Evolutionary conservation across 139 green algal genomes (phyloP), one percentile per base, ranked within the genome.

Genomic region (Eudorina sp.): DNA sequence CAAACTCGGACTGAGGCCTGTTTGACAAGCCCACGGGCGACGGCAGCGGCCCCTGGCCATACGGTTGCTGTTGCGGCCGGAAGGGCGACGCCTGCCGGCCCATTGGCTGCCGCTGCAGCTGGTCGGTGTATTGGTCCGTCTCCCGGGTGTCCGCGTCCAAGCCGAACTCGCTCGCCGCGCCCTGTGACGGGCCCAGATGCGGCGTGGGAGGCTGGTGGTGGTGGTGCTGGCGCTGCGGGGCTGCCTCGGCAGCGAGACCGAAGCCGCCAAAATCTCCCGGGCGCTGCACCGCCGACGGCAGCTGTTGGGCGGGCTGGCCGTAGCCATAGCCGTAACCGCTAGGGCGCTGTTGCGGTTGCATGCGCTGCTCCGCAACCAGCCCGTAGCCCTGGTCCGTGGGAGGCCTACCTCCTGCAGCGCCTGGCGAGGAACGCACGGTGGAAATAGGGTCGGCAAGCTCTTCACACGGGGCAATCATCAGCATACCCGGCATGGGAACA

Each of bases 51-150:
- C 14, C 41, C 34, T 55, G n/a, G 3, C 53, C 72, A 46, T 84
- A 84, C 53, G 53, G 84, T 8, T 58, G n/a, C 38, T 73, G 70
- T 53, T 60, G 53, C 43, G 46, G 81, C 40, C 53, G 7, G 38
- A 75, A 83, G 40, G 48, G 69, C 68, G 51, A 34, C 40, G 46
- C 9, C 51, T 88, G 83, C 38, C 55, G 82, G 25, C 70, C 70
- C 9, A 55, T 27, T 0, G 60, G 34, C 34, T 73, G 83, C 68
- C 60, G 68, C 34, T 60, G 66, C 43, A 19, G 18, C 3, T 58
- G 51, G 70, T 83, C 66, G 11, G 25, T 69, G 5, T 46, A 45
- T 16, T 78, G 29, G 34, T 72, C 29, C 13, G 48, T 27, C 29
- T 36, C 60, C 60, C 21, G 41, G 29, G 40, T 41, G 23, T 75